Base-by-base conservation (phyloP, 2,329 filamentous ascomycete species). In the Fusarium sp. region DNA sequence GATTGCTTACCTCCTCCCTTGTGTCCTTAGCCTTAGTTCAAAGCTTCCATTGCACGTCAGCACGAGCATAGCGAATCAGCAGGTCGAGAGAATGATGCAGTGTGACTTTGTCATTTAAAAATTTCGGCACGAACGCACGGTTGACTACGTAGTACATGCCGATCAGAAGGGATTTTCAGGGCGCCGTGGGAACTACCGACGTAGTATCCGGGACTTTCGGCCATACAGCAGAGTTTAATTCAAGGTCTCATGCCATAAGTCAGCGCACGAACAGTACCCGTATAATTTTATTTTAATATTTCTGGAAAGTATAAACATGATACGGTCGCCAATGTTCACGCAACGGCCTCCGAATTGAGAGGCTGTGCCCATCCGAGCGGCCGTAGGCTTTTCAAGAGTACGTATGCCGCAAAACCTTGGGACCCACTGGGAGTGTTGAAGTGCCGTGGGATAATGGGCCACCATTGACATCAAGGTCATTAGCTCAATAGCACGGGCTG, bases 211-310 rank as follows among this genome's bases (percentile, higher is more conserved):
- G 65, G 41, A 51, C 13, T 32, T 32, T 36, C 65, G 65, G 65
- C 18, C 6, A 5, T 32, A 8, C n/a, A 63, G 34, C 34, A 63
- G 22, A 69, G 66, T 69, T 69, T 69, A 50, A 69, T 69, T 64
- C 42, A 45, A 41, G 24, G 32, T 51, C 62, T 39, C 32, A 45
- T 30, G 56, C 56, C 42, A 58, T 12, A 22, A 38, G 8, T 36
- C 26, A 20, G 18, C 26, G 56, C 42, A 58, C 41, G 14, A 44
- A 24, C 38, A 8, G 7, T 6, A 8, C 42, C 42, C 32, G 32
- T 20, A 38, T 58, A 38, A 58, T 58, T 24, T 58, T 20, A 24
- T 58, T 50, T 36, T n/a, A 30, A 50, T 38, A 17, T 18, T 4
- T 14, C 1, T 5, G 6, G 4, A 60, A 60, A 52, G 57, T 41